Evolutionary conservation across 2,329 filamentous ascomycete genomes (phyloP).

Genomic region (Claviceps sp.): DNA sequence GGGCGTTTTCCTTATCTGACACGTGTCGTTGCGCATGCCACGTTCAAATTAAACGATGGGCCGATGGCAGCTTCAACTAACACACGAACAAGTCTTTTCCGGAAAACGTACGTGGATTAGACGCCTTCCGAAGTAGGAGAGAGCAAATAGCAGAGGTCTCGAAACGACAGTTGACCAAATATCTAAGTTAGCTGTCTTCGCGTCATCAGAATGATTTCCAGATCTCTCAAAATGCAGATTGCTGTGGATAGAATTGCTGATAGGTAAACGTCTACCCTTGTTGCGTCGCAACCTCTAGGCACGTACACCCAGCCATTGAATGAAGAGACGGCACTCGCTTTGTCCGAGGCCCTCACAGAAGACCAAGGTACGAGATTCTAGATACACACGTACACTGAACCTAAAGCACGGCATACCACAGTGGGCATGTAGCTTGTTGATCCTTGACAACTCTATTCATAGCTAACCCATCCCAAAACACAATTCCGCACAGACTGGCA

Average conservation of each 20-base stretch:
- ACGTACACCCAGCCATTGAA: not conserved
- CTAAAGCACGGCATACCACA: not conserved
- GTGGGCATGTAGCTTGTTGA: too few relatives aligned
- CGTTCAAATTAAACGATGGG: not conserved
- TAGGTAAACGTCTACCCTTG: not conserved
- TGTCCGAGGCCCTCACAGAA: not conserved
- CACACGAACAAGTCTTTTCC: not conserved
- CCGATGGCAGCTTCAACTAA: too few relatives aligned
- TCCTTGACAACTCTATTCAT: not conserved
- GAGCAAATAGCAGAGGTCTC: not conserved
- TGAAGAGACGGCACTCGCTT: not conserved
- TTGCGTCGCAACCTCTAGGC: not conserved
- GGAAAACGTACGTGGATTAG: not conserved
- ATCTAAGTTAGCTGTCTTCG: not conserved
- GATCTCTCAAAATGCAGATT: not conserved
- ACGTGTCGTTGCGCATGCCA: too few relatives aligned
- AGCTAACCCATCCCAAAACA: not conserved
- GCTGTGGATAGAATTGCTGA: not conserved
- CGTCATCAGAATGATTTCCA: not conserved
- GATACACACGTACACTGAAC: not conserved
- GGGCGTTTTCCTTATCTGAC: too few relatives aligned
- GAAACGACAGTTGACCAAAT: not conserved
- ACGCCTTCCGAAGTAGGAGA: not conserved
- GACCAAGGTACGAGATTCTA: not conserved
- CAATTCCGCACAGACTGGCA: constrained; percentile 1